Evolutionary conservation across 768 basidiomycete species (phyloP), one percentile per base, ranked within the genome.

Genomic region (Punctularia strigosozonata): DNA sequence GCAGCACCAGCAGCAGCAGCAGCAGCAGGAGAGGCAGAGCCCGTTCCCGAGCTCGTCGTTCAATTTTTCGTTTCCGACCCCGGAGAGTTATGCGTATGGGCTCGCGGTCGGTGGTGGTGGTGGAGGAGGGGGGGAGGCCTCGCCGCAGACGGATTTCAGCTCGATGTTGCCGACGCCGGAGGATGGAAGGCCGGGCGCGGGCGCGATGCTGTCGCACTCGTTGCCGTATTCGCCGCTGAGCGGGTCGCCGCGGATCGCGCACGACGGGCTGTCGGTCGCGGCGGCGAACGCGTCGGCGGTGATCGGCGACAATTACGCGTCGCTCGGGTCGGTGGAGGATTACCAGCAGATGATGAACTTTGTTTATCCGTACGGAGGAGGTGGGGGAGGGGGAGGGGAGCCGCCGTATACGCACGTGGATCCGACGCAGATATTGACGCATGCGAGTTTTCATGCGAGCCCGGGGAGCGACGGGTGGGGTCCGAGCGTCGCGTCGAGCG

Each of bases 381-480:
- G 59, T 22, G 54, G 61, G 4, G 52, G 56, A 26, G 56, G 48
- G 25, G 38, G 66, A 21, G 58, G 60, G 39, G 49, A 50, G 37
- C 37, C 23, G 42, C 71, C 73, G 5, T 84, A 72, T 59, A 85
- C 83, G 25, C 80, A 84, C 57, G 84, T 97, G 43, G 88, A 97
- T 62, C 92, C 92, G 6, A 82, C 83, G n/a, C 88, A 94, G 60
- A 84, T 94, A 31, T 58, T 72, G 43, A 65, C 64, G n/a, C 68
- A 68, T 50, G 59, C 66, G 31, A 64, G 64, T 45, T 75, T 75
- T 61, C 82, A 80, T 51, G 64, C 77, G 31, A 88, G 80, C 55
- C 84, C 87, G 5, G 81, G 80, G 13, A 87, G 84, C 54, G 85
- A 87, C 54, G 80, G 73, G 6, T 87, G 83, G 82, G 74, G 71